A percentile compares a stretch with the other conserved stretches of the same genome.
These are phyloP conservation scores for Pythium vanterpoolii DNA, from an alignment of 352 stramenopile species.

Conservation along the genomic window DNA sequence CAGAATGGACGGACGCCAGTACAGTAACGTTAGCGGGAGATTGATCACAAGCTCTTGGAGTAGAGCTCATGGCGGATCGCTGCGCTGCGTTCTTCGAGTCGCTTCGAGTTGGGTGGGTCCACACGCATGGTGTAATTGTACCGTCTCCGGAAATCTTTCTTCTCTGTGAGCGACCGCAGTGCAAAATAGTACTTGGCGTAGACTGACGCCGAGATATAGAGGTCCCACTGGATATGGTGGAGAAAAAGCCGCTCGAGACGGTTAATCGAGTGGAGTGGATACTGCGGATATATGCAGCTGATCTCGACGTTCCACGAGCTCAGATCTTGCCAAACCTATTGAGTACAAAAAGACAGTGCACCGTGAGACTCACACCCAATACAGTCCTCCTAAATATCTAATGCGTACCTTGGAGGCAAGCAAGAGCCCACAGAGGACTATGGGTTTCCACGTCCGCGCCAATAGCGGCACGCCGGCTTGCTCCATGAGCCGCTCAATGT, in stretches of 20 bases:
- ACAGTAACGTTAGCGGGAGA: not conserved
- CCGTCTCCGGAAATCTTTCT: slow-evolving; percentile 86
- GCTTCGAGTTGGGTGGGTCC: slow-evolving; percentile 82
- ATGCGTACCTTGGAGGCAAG: slow-evolving; percentile 94
- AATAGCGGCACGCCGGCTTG: slow-evolving; percentile 94
- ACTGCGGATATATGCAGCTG: slow-evolving; percentile 97
- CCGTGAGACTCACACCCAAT: not conserved
- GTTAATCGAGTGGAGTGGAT: slow-evolving; percentile 97
- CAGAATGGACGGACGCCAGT: not conserved
- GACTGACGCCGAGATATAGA: slow-evolving; percentile 95
- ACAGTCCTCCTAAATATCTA: not conserved
- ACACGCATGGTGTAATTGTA: slow-evolving; percentile 91
- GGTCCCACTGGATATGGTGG: slow-evolving; percentile 97
- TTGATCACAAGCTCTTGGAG: slow-evolving; percentile 69
- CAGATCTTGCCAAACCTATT: slow-evolving; percentile 96
- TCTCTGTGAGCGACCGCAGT: slow-evolving; percentile 90
- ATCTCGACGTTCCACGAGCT: slow-evolving; percentile 99
- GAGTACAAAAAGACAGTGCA: not conserved
- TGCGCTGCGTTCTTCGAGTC: slow-evolving; percentile 80
- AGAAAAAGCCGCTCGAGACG: slow-evolving; percentile 96
- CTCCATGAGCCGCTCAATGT: slow-evolving; percentile 99
- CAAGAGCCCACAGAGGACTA: slow-evolving; percentile 96
- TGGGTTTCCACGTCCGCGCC: slow-evolving; percentile 95
- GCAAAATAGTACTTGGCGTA: slow-evolving; percentile 99
- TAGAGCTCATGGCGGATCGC: slow-evolving; percentile 82